phyloP scores from a whole-genome alignment of 495 filamentous ascomycete genomes.

The Penicillium malachiteum region DNA sequence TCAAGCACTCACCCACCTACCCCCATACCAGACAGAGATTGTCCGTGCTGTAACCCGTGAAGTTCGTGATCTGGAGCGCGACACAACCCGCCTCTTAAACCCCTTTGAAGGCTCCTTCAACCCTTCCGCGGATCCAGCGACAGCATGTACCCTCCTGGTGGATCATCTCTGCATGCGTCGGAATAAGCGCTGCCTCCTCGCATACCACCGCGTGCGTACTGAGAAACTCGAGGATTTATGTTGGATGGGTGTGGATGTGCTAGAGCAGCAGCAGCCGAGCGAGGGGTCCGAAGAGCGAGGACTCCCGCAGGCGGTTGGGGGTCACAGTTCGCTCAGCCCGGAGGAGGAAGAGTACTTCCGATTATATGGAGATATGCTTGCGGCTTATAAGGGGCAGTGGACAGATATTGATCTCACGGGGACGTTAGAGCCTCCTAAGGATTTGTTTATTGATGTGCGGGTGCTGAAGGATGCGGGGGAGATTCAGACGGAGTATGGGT shows the following conservation, averaged over 20 bases:
- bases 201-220: slow-evolving; percentile 86
- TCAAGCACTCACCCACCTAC: slow-evolving; percentile 81
- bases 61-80: slow-evolving; percentile 90
- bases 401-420: slow-evolving; percentile 97
- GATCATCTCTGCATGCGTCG: slow-evolving; percentile 93
- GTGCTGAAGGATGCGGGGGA: slow-evolving; percentile 97
- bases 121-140: slow-evolving; percentile 77
- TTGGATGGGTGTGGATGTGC: slow-evolving; percentile 83
- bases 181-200: slow-evolving; percentile 94
- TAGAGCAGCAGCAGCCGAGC: slow-evolving; percentile 55
- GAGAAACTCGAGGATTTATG: slow-evolving; percentile 93
- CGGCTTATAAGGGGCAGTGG: slow-evolving; percentile 98
- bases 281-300: slow-evolving; percentile 21
- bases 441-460: slow-evolving; percentile 96
- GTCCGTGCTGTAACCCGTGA: slow-evolving; percentile 85
- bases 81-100: slow-evolving; percentile 75
- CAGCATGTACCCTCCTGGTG: slow-evolving; percentile 84
- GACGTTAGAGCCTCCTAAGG: slow-evolving; percentile 87
- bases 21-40: slow-evolving; percentile 90
- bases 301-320: slow-evolving; percentile 30
- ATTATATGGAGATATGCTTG: slow-evolving; percentile 86
- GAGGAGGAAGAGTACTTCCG: slow-evolving; percentile 97
- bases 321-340: slow-evolving; percentile 81
- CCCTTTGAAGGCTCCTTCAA: slow-evolving; percentile 84
- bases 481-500: slow-evolving; percentile 99